Evolutionary conservation across 257 asterid species (phyloP), one percentile per base, ranked within the genome.

Genomic region (Marsdenia floribunda): DNA sequence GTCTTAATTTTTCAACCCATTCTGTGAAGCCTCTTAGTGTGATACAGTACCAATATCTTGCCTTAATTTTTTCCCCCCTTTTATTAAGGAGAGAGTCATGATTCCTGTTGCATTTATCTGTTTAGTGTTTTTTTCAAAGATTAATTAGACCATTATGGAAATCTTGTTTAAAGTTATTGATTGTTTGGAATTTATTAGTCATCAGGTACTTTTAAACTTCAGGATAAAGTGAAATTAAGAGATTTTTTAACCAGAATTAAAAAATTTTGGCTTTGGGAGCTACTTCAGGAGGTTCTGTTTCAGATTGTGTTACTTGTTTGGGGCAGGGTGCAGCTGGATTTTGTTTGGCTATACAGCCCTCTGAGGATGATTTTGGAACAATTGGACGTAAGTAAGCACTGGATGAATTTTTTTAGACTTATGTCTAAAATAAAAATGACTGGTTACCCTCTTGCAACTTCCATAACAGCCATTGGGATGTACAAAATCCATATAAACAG

Each of bases 241-340:
- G 33, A 14, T 15, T 63, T 63, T 11, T 61, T 1, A 22, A 22
- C 40, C 33, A 26, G 19, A 14, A 13, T 24, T 2, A 8, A 5
- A 61, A 22, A 29, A 1, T 16, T 26, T 26, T 26, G 6, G 2
- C 16, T 19, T 65, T 65, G 52, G 50, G 18, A 40, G 16, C 29
- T 70, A 10, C 29, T 70, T 29, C 29, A 3, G 37, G 54, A 44
- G 12, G 49, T 44, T 70, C 22, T 49, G n/a, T 55, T 57, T 19
- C 50, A 5, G 70, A 80, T 74, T 71, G 18, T 74, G 70, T 40
- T 83, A 38, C 74, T 72, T 75, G 74, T 80, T 24, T 79, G 74
- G 68, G 88, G 73, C 90, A 92, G 97, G 97, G 94, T 77, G 89
- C 92, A 47, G 82, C 81, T 87, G 97, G 97, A 77, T 88, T 88